Evolutionary conservation across 768 basidiomycete genomes (phyloP), one percentile per base, ranked within the genome.

Genomic region (Boletus tylopilopsis): DNA sequence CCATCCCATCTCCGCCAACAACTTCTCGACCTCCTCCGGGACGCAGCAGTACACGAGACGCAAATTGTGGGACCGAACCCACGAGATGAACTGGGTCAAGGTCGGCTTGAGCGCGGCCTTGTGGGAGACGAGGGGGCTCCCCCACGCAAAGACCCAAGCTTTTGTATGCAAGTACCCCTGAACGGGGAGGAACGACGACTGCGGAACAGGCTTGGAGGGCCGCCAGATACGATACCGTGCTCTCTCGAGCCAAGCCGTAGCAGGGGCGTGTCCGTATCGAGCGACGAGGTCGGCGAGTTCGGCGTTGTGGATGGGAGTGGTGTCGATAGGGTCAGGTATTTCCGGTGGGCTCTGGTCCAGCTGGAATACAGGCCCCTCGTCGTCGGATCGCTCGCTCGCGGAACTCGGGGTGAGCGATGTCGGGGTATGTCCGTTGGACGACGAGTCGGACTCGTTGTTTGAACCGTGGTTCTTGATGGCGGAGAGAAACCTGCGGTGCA

Each of bases 171-270:
- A 78, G 67, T 82, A 85, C 5, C 82, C 84, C 38, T 84, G 76
- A 0, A 84, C 77, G 2, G 80, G 76, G 1, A 59, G 56, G 49
- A 76, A 78, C 2, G 69, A 64, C 3, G 73, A 76, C 46, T 69
- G 63, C 6, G 51, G 48, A 35, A 60, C 38, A 6, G 55, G 50
- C 0, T 51, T 34, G 7, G 51, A 32, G 1, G 69, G 69, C 12
- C 76, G 61, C 83, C 83, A 67, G 59, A 82, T 64, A 42, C 64
- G 61, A 62, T 73, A 76, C 62, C 81, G 64, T 63, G 77, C 76
- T 56, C 76, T 70, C 60, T 90, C 85, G 9, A 85, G 73, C 84
- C 84, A 88, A 9, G 84, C 78, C 0, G 84, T 88, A 35, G 84
- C 77, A 45, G 80, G 80, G 7, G 82, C 79, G 29, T 85, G 84